phyloP scores from a whole-genome alignment of 169 alveolate genomes.

The Plasmodium relictum region DNA sequence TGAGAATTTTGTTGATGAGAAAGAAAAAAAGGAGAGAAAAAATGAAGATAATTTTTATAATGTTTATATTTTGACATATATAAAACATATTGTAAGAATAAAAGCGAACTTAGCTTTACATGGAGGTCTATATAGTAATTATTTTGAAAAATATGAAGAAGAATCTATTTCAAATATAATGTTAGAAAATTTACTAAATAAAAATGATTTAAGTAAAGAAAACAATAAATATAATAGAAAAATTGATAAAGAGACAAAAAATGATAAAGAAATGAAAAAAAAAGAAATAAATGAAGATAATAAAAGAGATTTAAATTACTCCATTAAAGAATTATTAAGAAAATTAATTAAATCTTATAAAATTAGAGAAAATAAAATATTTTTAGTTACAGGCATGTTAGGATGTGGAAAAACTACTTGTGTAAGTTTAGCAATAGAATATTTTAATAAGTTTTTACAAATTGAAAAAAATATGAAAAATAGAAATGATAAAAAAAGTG shows the following conservation, averaged over 20 bases:
- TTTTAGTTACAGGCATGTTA: constrained; percentile 54
- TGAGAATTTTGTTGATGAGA: constrained; percentile 18
- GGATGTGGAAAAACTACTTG: constrained; percentile 74
- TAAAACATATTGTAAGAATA: constrained; percentile 65
- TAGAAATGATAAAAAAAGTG: constrained; percentile 2
- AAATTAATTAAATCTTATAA: constrained; percentile 57
- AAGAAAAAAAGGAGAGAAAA: constrained; percentile 16
- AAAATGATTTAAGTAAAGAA: not conserved
- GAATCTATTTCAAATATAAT: constrained; percentile 64
- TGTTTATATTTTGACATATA: constrained; percentile 62
- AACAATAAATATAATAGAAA: not conserved
- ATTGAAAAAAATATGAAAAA: constrained; percentile 52
- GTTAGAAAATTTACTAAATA: constrained; percentile 29
- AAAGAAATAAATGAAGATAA: not conserved
- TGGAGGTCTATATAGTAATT: constrained; percentile 71
- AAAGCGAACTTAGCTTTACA: constrained; percentile 64
- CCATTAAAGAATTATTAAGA: constrained; percentile 48
- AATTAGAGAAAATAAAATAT: constrained; percentile 66
- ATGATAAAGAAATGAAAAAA: not conserved
- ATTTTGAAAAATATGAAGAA: constrained; percentile 70
- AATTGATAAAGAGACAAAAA: not conserved
- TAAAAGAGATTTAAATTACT: constrained; percentile 32
- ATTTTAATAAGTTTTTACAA: constrained; percentile 60
- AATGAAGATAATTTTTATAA: constrained; percentile 22
- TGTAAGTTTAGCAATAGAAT: constrained; percentile 60